Base-by-base conservation (phyloP, 495 filamentous ascomycete genomes). In the Penicillium bovifimosum region DNA sequence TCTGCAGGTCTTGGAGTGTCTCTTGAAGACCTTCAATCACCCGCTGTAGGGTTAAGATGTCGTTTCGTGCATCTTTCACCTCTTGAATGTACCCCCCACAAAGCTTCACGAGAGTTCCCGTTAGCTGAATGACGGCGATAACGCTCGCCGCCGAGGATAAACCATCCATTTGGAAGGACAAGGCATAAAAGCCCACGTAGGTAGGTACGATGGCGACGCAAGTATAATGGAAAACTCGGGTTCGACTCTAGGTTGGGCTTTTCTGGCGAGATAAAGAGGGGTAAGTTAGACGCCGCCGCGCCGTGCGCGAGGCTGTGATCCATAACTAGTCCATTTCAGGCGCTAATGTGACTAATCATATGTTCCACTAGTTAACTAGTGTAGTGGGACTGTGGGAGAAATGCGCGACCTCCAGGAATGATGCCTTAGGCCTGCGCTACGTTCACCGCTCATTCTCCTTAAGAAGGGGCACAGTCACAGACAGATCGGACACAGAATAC, bases 31-130 rank as follows among this genome's bases (percentile, higher is more conserved):
- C 49, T 56, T 33, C 14, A 42, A 63, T 49, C 18, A 43, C 48
- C 51, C 32, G 45, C 53, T 63, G 60, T 44, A 65, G 50, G 29
- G 31, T 49, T 10, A 55, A 20, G 52, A 68, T 62, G 13, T 65
- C 55, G 3, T 61, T 42, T 34, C 55, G 39, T 56, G 60, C 65
- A 65, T 62, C n/a, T 47, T 62, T 62, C 39, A 62, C 62, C 40
- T 61, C 44, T 43, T 53, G 41, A 44, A 68, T 68, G 45, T 65
- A 68, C 33, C 60, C 60, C 27, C 65, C 58, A 34, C 62, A 68
- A 60, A 65, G 35, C 45, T 63, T 56, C 56, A 58, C 56, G 29
- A 68, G 33, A 48, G 44, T 61, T 53, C 53, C 58, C 14, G 62
- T 56, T 17, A 63, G 47, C 54, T 68, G 62, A 50, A 68, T 56